Conservation (phyloP, 768 basidiomycete genomes). For the Auricularia heimuer region DNA sequence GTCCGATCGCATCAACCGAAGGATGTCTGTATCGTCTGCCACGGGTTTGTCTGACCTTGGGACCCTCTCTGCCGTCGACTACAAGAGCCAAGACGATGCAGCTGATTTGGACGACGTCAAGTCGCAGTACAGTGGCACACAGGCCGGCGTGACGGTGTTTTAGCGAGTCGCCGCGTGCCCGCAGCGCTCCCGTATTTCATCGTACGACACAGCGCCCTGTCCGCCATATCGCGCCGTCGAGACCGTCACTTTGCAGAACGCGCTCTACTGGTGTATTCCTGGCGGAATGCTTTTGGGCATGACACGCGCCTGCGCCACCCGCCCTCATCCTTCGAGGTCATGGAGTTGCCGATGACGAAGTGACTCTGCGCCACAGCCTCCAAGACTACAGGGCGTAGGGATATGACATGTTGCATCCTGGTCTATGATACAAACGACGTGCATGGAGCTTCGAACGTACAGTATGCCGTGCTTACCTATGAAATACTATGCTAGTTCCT, state of each 20-base stretch:
- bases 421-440: background rate
- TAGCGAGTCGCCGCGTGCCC: conserved; percentile 23
- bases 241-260: no score
- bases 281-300: no score
- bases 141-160: conserved; percentile 78
- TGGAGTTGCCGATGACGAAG: background rate
- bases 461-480: background rate
- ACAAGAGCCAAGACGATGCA: conserved; percentile 84
- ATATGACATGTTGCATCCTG: background rate
- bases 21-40: conserved; percentile 67
- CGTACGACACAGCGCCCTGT: background rate
- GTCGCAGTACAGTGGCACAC: conserved; percentile 79
- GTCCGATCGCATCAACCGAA: conserved; percentile 75
- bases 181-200: background rate
- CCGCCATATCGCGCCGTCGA: background rate
- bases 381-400: background rate
- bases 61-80: conserved; percentile 65
- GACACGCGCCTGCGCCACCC: no score
- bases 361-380: background rate
- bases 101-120: conserved; percentile 79
- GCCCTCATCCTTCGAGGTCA: no score
- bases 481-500: background rate
- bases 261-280: no score
- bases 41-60: conserved; percentile 70
- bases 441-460: background rate